These are phyloP conservation scores for Penicillium olsonii DNA, from an alignment of 2,329 filamentous ascomycete genomes.

Conservation along the genomic window DNA sequence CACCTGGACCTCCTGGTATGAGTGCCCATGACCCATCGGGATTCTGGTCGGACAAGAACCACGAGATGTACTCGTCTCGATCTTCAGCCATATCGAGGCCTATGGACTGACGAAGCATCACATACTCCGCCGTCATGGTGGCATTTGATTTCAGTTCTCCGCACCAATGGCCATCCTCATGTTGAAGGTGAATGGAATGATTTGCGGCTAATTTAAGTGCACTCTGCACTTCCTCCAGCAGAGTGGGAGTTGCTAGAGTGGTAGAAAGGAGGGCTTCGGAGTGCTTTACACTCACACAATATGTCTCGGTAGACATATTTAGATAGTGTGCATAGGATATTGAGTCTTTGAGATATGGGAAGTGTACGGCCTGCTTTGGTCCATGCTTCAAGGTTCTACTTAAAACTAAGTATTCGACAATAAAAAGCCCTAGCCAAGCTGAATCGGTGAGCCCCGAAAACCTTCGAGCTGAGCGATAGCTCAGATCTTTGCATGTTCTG, in stretches of 20 bases:
- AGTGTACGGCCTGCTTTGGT: background rate
- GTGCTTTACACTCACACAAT: background rate
- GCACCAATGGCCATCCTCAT: conserved; percentile 29
- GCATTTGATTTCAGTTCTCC: conserved; percentile 26
- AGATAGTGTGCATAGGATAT: background rate
- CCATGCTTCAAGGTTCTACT: background rate
- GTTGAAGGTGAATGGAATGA: background rate
- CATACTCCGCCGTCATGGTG: conserved; percentile 31
- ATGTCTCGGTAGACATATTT: background rate
- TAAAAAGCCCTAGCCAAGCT: too few species aligned
- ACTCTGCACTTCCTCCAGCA: background rate
- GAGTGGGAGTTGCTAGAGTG: background rate
- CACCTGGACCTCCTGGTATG: conserved; percentile 22
- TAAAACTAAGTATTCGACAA: background rate
- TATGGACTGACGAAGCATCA: conserved; percentile 27
- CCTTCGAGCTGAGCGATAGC: too few species aligned
- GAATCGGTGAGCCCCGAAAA: too few species aligned
- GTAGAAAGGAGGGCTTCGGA: background rate
- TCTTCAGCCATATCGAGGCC: conserved; percentile 18
- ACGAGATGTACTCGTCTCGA: conserved; percentile 6
- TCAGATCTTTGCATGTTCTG: too few species aligned
- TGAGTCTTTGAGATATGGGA: background rate
- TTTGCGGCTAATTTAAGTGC: background rate
- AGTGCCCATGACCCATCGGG: conserved; percentile 35
- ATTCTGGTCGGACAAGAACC: conserved; percentile 24